These are phyloP conservation scores for Epichloe festucae DNA, from an alignment of 2,329 filamentous ascomycete genomes.

Conservation along the genomic window DNA sequence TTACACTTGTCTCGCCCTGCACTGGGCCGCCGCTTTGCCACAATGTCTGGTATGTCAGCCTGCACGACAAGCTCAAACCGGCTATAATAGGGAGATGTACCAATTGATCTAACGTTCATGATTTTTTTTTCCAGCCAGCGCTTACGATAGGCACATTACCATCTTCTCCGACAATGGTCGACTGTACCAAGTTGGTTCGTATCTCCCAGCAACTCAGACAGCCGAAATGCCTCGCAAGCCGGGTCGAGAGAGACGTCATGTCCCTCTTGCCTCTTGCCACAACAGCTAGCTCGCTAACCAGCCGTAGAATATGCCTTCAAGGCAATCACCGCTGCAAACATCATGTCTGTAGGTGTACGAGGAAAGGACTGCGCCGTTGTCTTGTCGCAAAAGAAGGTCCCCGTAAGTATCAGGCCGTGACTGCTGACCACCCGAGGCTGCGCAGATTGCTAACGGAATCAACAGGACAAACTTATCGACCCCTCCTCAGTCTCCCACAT, in stretches of 20 bases:
- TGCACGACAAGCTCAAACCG: background rate
- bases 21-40: constrained; percentile 19
- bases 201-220: background rate
- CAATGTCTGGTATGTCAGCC: constrained; percentile 37
- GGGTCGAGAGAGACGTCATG: background rate
- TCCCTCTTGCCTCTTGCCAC: background rate
- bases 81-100: background rate
- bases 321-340: constrained; percentile 97
- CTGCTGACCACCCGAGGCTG: background rate
- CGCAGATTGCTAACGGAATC: background rate
- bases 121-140: constrained; percentile 36
- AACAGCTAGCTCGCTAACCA: background rate
- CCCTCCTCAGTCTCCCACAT: constrained; percentile 93
- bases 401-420: constrained; percentile 45
- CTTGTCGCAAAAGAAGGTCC: constrained; percentile 98
- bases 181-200: constrained; percentile 97
- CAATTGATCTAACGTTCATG: constrained; percentile 14
- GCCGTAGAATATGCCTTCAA: constrained; percentile 97
- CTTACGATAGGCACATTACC: constrained; percentile 97
- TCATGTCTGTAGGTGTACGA: constrained; percentile 90
- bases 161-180: constrained; percentile 99
- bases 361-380: constrained; percentile 97
- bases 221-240: background rate
- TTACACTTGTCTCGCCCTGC: constrained; percentile 3
- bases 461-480: constrained; percentile 96